A percentile compares a stretch with the other conserved stretches of the same genome.
Conservation (phyloP, 352 stramenopile genomes). For the Chrysophaeum taylorii region DNA sequence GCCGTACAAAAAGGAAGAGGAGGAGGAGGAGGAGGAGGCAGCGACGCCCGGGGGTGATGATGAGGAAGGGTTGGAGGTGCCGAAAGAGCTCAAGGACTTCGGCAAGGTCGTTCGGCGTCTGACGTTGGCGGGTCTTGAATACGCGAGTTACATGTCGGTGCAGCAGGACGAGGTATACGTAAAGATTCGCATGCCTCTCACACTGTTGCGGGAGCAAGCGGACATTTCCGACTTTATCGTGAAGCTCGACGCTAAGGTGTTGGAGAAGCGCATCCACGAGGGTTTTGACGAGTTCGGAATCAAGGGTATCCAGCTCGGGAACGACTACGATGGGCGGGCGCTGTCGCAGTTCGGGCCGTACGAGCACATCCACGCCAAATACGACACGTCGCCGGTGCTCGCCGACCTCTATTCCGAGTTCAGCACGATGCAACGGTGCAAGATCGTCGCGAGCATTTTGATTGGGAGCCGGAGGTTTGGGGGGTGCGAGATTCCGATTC, state of each 20-base stretch:
- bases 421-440: not conserved
- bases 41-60: too few species aligned
- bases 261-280: not conserved
- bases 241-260: not conserved
- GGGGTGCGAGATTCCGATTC: not conserved
- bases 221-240: not conserved
- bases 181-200: not conserved
- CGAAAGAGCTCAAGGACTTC: too few species aligned
- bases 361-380: not conserved
- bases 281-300: not conserved
- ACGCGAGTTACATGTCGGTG: not conserved
- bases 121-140: not conserved
- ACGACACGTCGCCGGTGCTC: not conserved
- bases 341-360: not conserved
- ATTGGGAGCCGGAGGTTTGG: not conserved
- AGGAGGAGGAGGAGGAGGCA: too few species aligned
- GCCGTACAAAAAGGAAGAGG: too few species aligned
- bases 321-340: not conserved
- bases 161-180: slow-evolving; percentile 10
- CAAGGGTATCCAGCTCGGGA: not conserved
- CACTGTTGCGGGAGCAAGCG: not conserved
- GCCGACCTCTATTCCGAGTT: not conserved
- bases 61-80: too few species aligned
- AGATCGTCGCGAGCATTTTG: not conserved
- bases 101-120: too few species aligned